Evolutionary conservation across 768 basidiomycete species (phyloP).

Genomic region (Boletus vermiculosoides): DNA sequence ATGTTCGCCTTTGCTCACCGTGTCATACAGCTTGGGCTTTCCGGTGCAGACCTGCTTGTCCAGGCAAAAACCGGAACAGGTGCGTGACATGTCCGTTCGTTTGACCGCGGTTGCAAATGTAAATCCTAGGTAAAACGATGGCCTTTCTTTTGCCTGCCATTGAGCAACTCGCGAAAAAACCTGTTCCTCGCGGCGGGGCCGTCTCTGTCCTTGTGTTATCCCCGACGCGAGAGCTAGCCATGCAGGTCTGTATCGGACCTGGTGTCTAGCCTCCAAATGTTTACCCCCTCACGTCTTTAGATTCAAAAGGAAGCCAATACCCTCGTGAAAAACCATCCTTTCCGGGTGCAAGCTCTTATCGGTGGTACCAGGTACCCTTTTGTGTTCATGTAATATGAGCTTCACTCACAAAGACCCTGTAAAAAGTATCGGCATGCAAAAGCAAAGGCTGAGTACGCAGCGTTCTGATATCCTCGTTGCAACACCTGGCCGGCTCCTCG

Average conservation of each 20-base stretch:
- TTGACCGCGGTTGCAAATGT: neutral
- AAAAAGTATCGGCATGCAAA: slow-evolving; percentile 26
- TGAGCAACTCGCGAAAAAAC: slow-evolving; percentile 56
- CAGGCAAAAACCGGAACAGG: slow-evolving; percentile 65
- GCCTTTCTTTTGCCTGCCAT: slow-evolving; percentile 77
- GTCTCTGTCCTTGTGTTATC: slow-evolving; percentile 67
- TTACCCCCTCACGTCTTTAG: slow-evolving; percentile 36
- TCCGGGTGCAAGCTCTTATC: slow-evolving; percentile 48
- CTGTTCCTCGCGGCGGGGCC: slow-evolving; percentile 18
- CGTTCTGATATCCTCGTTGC: slow-evolving; percentile 61
- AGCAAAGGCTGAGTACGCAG: slow-evolving; percentile 24
- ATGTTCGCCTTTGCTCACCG: slow-evolving; percentile 2
- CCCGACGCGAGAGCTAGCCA: slow-evolving; percentile 72
- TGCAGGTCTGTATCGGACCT: slow-evolving; percentile 51
- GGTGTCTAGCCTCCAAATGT: neutral
- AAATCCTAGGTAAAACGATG: slow-evolving; percentile 56
- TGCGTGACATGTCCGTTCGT: slow-evolving; percentile 21
- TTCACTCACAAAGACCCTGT: slow-evolving; percentile 3
- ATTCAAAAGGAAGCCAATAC: slow-evolving; percentile 62
- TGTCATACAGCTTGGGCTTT: slow-evolving; percentile 35
- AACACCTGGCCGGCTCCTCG: slow-evolving; percentile 73
- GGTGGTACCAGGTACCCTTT: slow-evolving; percentile 51
- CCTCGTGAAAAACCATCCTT: slow-evolving; percentile 41
- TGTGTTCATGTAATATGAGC: neutral
- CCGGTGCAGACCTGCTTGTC: slow-evolving; percentile 45